Percentiles rank a stretch among this genome's conserved stretches.
These are phyloP conservation scores for Inga laurina DNA, from an alignment of 306 rosid genomes.

Conservation along the genomic window DNA sequence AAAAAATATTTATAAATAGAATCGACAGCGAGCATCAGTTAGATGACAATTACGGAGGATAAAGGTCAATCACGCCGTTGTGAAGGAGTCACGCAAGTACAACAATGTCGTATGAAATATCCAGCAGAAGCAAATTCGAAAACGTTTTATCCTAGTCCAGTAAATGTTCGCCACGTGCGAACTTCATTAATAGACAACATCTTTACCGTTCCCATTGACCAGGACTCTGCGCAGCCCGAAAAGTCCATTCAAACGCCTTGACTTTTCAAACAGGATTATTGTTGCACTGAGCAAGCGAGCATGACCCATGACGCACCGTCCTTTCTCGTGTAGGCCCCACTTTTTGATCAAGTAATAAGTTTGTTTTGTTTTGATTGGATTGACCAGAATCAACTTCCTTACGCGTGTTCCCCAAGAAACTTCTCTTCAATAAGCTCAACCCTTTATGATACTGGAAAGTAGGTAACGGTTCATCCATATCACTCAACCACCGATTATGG, in stretches of 20 bases:
- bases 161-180: neutral
- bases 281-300: neutral
- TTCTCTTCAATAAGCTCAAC: too few species aligned
- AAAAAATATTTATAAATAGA: too few species aligned
- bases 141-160: neutral
- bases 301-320: neutral
- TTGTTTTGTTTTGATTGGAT: too few species aligned
- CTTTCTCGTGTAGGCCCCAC: neutral
- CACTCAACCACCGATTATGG: too few species aligned
- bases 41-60: too few species aligned
- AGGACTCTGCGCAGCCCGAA: neutral
- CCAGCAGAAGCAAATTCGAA: neutral
- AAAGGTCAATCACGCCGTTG: neutral
- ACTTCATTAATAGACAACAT: neutral
- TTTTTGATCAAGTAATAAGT: too few species aligned
- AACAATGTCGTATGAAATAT: neutral
- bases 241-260: neutral
- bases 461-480: too few species aligned
- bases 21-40: too few species aligned
- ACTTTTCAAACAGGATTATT: neutral
- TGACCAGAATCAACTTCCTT: too few species aligned
- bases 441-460: too few species aligned
- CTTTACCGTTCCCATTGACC: neutral
- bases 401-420: too few species aligned
- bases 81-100: neutral